Base-by-base conservation (phyloP, 805 yeast species). In the Kuraishia molischiana region DNA sequence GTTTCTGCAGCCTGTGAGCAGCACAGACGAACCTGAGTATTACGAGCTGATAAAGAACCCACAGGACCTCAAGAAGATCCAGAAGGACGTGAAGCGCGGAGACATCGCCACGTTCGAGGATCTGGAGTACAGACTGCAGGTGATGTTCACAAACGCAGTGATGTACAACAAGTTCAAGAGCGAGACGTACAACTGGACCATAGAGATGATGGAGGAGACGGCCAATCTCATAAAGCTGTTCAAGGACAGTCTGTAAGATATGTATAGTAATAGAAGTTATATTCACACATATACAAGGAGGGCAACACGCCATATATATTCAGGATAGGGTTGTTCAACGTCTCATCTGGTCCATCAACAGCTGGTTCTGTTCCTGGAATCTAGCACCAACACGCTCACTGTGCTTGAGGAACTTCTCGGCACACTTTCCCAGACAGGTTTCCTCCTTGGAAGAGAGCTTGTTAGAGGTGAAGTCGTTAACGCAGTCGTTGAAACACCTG, bases 331-430 rank as follows among this genome's bases (percentile, higher is more conserved):
- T 14, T 14, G 19, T 14, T 14, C 9, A 51, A 41, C 52, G 51
- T 52, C 68, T 65, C 69, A 79, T 65, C 63, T 75, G 79, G 60
- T 83, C 85, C 71, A 82, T 79, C 68, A 83, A 65, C 47, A 79
- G 38, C 44, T 58, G 67, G 73, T 92, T 92, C 65, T 90, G 97
- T 59, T 90, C 98, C 67, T 90, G 97, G 90, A 92, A 92, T 67
- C 97, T 80, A 65, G 84, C 90, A 33, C 98, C 99, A 41, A 92
- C 95, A 61, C 99, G 81, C 69, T 92, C 98, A 62, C 90, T 79
- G 71, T 90, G 97, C 62, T 92, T 92, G 69, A 92, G 74, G 77
- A 92, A 92, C 72, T 92, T 92, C 64, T 90, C 97, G 36, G 96
- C 82, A 62, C 99, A 92, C 63, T 83, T 84, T 70, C 77, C 69